Percentiles rank a stretch among this genome's conserved stretches.
Evolutionary conservation across 2,329 filamentous ascomycete species (phyloP).

Genomic region (Tolypocladium cylindrosporum): DNA sequence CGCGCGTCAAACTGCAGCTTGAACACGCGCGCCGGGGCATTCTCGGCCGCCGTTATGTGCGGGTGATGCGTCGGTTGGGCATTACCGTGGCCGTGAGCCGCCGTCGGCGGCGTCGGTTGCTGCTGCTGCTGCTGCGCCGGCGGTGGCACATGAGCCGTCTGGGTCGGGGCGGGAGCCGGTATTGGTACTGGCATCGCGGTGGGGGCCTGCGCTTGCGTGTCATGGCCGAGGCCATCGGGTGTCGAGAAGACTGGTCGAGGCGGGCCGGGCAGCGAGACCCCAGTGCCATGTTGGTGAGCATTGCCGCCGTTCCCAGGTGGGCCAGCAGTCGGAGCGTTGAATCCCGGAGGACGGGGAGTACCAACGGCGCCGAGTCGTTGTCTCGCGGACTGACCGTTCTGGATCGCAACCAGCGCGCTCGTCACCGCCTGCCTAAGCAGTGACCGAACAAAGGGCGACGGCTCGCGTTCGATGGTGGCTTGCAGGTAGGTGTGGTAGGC

Average conservation of each 20-base stretch:
- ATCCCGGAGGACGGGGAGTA: not conserved
- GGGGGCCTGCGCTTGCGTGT: not conserved
- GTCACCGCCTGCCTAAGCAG: conserved; percentile 41
- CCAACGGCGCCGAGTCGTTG: conserved; percentile 6
- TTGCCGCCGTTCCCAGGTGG: not conserved
- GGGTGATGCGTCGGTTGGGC: conserved; percentile 19
- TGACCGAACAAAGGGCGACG: conserved; percentile 34
- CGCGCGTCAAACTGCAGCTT: conserved; percentile 94
- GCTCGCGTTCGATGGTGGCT: conserved; percentile 39
- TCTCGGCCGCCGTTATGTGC: conserved; percentile 34
- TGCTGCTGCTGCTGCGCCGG: conserved; percentile 3
- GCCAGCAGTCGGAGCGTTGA: conserved; percentile 1
- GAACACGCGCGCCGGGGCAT: conserved; percentile 61
- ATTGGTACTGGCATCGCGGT: not conserved
- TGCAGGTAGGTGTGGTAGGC: conserved; percentile 38
- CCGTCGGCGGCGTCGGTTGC: not conserved
- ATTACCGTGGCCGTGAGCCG: conserved; percentile 4
- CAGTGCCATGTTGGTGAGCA: not conserved
- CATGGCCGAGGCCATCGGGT: not conserved
- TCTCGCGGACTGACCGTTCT: conserved; percentile 30
- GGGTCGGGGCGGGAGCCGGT: conserved; percentile 5
- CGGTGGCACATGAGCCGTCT: conserved; percentile 9
- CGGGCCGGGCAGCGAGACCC: not conserved
- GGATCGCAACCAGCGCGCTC: conserved; percentile 32
- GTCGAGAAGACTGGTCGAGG: not conserved